Base-by-base conservation (phyloP, 495 filamentous ascomycete genomes). In the Daldinia loculata region DNA sequence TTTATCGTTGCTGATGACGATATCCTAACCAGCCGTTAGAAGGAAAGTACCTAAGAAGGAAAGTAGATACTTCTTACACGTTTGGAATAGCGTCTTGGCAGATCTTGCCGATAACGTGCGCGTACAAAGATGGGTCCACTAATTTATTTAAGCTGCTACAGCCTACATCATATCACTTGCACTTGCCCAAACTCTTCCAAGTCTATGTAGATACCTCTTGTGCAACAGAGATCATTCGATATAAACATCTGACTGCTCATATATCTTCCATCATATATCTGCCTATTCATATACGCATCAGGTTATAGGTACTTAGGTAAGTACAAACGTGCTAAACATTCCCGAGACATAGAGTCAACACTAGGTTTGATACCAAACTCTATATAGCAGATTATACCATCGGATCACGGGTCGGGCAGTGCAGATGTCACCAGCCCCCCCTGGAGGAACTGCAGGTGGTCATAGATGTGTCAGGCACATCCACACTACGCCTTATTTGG, bases 41-140 rank as follows among this genome's bases (percentile, higher is more conserved):
- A 14, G 12, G 34, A 14, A 36, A 36, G n/a, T 32, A n/a, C n/a
- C n/a, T n/a, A n/a, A 36, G 34, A 36, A 14, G 12, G 34, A 14
- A 36, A 36, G n/a, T 32, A n/a, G n/a, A n/a, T 32, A 32, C 29
- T 9, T 8, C 6, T 0, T 9, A 36, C 43, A 26, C 24, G 63
- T 71, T 71, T 66, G 41, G 51, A 66, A 67, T 71, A 63, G 57
- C 53, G 57, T 57, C 68, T 71, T 71, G 68, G 68, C 68, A 71
- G 52, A 71, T 71, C 68, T 71, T 57, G 29, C 57, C 45, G 62
- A 71, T 71, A 71, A 56, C 52, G 15, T 56, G 29, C 52, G 52
- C 9, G 15, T 2, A 29, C 12, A 26, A 38, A 56, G 53, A 56
- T 36, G 7, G 53, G 8, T n/a, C 53, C 53, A 36, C 53, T 56